These are phyloP conservation scores for Chrysanthemum makinoi DNA, from an alignment of 129 eudicot species.

Conservation along the genomic window DNA sequence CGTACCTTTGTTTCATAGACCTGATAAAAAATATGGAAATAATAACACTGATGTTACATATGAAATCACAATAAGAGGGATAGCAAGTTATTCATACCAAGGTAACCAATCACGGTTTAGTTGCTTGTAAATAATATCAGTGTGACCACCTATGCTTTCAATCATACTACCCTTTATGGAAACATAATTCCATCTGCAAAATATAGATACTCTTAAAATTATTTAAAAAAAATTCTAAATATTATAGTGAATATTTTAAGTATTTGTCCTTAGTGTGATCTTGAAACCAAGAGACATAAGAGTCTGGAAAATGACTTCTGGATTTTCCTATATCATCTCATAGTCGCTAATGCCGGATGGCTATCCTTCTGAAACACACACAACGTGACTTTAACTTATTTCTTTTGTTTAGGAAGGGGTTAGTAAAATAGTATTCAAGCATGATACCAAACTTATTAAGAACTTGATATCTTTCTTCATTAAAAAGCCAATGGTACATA, in stretches of 20 bases:
- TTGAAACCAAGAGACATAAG: too few species aligned
- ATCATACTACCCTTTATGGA: conserved; percentile 52
- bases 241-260: too few species aligned
- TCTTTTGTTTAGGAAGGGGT: neutral
- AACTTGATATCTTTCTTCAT: conserved; percentile 54
- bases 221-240: too few species aligned
- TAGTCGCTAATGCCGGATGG: conserved; percentile 72
- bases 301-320: conserved; percentile 40
- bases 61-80: conserved; percentile 1
- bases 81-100: conserved; percentile 39
- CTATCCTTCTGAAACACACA: conserved; percentile 37
- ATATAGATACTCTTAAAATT: neutral
- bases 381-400: neutral
- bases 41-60: conserved; percentile 2
- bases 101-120: conserved; percentile 58
- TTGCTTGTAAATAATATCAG: conserved; percentile 65
- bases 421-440: too few species aligned
- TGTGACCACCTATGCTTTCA: conserved; percentile 73
- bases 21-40: conserved; percentile 31
- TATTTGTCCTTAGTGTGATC: too few species aligned
- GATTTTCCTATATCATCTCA: conserved; percentile 63
- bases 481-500: conserved; percentile 39
- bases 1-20: conserved; percentile 28
- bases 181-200: conserved; percentile 88
- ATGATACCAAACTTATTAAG: conserved; percentile 38